Percentiles rank a stretch among this genome's conserved stretches.
Evolutionary conservation across 495 filamentous ascomycete genomes (phyloP).

Genomic region (Aspergillus leporis): DNA sequence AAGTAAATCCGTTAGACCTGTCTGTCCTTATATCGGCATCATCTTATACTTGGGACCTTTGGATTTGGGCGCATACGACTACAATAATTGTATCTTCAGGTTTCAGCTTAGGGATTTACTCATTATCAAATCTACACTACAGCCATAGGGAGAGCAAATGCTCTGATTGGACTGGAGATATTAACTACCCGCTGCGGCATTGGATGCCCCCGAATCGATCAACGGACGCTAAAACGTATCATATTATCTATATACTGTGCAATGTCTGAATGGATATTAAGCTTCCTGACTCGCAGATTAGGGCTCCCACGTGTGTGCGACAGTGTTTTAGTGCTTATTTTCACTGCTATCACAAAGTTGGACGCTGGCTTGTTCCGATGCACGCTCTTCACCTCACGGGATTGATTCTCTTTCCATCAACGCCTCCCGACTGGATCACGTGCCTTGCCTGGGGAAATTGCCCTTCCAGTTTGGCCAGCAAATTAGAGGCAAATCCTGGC

Average conservation of each 20-base stretch:
- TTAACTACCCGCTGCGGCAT: conserved; percentile 13
- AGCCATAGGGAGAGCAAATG: background rate
- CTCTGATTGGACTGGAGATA: conserved; percentile 23
- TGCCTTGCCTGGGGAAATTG: background rate
- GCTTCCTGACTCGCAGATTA: conserved; percentile 12
- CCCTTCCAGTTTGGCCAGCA: background rate
- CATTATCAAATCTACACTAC: background rate
- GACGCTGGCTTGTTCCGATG: background rate
- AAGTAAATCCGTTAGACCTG: conserved; percentile 41
- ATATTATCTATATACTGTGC: conserved; percentile 11
- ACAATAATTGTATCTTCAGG: background rate
- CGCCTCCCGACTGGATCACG: background rate
- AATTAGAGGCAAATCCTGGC: conserved; percentile 1
- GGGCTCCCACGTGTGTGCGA: conserved; percentile 15
- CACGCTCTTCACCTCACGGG: background rate
- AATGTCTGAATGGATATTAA: background rate
- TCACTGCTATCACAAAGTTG: background rate
- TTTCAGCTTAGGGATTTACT: background rate
- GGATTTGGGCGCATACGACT: background rate
- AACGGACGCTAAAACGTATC: conserved; percentile 21
- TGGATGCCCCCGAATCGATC: conserved; percentile 10
- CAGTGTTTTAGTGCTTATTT: conserved; percentile 18
- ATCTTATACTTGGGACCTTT: background rate
- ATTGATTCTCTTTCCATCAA: background rate
- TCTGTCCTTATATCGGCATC: background rate